Evolutionary conservation across 768 basidiomycete species (phyloP), one percentile per base, ranked within the genome.

Genomic region (Mycena belliarum): DNA sequence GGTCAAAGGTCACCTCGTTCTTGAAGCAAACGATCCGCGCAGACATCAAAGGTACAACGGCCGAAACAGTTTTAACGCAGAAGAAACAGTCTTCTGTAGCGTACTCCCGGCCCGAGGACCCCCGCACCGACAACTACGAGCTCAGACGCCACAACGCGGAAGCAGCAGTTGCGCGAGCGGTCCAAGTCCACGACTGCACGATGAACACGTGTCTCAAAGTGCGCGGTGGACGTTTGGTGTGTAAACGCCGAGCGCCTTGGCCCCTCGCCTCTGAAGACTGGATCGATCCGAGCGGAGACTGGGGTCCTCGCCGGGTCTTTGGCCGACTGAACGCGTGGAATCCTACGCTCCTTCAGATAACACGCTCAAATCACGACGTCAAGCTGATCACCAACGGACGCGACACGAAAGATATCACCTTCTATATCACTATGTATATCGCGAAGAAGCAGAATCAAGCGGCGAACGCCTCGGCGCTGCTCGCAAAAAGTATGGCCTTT

Each of bases 41-140:
- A 0, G 42, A 44, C 42, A 44, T 44, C 14, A 24, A 26, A 20
- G 42, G 21, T 14, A 44, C 23, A 7, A 15, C 5, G 15, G 23
- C 6, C 2, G 4, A 25, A 15, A 25, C 42, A 20, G 23, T 44
- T 3, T 11, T 44, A 7, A 65, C 72, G 0, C 58, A 63, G 0
- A 66, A 66, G 28, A 60, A n/a, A n/a, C n/a, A 64, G 6, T 28
- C 33, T 1, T 63, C 68, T 0, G 37, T 75, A 0, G 63, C 74
- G 1, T 81, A 76, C 55, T 64, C 66, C 1, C 66, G 75, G 0
- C 77, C 78, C 0, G 54, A 66, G 0, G 58, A 78, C 54, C 80
- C 76, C 0, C 24, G 50, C 1, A 9, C 15, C 1, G 20, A 29
- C 0, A 49, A 63, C 21, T 74, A 64, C 56, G 48, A 45, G 0